Conservation (phyloP, 495 filamentous ascomycete species). For the Symbiotaphrina buchneri region DNA sequence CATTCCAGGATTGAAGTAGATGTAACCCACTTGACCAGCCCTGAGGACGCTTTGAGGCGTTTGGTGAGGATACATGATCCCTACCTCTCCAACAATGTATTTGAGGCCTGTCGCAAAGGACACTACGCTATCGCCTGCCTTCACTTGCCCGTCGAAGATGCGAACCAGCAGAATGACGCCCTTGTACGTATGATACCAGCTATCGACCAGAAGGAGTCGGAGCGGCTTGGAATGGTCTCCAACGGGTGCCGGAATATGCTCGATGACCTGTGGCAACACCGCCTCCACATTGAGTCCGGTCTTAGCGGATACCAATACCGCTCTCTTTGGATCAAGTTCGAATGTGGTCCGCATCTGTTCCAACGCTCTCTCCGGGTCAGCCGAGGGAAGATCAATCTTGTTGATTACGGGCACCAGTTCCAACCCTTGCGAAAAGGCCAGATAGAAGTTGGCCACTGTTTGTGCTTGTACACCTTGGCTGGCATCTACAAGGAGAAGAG, state of each 20-base stretch:
- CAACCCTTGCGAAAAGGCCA: conserved; percentile 81
- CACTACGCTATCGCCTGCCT: conserved; percentile 56
- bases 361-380: conserved; percentile 64
- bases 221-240: conserved; percentile 52
- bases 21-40: conserved; percentile 87
- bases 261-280: conserved; percentile 64
- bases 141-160: conserved; percentile 72
- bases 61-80: conserved; percentile 86
- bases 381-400: conserved; percentile 80
- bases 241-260: conserved; percentile 57
- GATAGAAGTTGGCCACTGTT: conserved; percentile 93
- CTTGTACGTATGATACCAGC: conserved; percentile 91
- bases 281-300: conserved; percentile 69
- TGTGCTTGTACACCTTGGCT: conserved; percentile 85
- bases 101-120: conserved; percentile 73
- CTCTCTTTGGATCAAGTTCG: conserved; percentile 61
- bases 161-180: conserved; percentile 84
- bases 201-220: conserved; percentile 78
- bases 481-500: conserved; percentile 79
- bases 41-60: conserved; percentile 58
- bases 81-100: conserved; percentile 87
- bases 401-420: conserved; percentile 81
- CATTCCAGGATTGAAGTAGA: conserved; percentile 96
- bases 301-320: conserved; percentile 80
- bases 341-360: conserved; percentile 70